Conservation (phyloP, 306 rosid genomes). For the Quercus parvula region DNA sequence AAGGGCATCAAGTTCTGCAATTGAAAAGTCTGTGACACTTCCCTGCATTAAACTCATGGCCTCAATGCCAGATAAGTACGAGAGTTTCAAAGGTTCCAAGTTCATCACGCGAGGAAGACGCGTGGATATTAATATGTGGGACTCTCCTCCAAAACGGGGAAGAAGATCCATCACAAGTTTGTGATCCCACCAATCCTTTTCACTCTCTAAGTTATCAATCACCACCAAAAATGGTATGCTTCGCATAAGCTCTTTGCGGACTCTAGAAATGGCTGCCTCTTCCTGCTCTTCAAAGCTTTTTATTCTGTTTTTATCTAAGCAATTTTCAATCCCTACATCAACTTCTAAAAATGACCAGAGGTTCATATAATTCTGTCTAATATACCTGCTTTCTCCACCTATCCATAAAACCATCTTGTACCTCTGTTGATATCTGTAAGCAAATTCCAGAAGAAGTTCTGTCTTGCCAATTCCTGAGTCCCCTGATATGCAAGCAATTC, state of each 20-base stretch:
- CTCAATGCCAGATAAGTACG: conserved; percentile 75
- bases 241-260: conserved; percentile 84
- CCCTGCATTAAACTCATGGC: conserved; percentile 81
- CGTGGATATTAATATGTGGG: conserved; percentile 77
- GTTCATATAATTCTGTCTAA: conserved; percentile 78
- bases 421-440: conserved; percentile 81
- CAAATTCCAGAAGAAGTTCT: conserved; percentile 84
- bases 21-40: conserved; percentile 54
- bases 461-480: conserved; percentile 89
- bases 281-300: conserved; percentile 78
- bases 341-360: conserved; percentile 73
- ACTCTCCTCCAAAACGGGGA: conserved; percentile 84
- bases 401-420: conserved; percentile 89
- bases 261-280: conserved; percentile 65
- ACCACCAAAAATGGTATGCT: conserved; percentile 76
- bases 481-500: conserved; percentile 81
- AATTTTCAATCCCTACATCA: conserved; percentile 76
- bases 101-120: conserved; percentile 70
- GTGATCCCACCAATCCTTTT: conserved; percentile 96
- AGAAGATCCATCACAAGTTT: conserved; percentile 88
- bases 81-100: conserved; percentile 82
- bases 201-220: conserved; percentile 84
- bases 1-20: conserved; percentile 68
- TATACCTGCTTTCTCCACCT: conserved; percentile 80
- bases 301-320: conserved; percentile 52